phyloP scores from a whole-genome alignment of 2,329 filamentous ascomycete species.

The Zasmidium citrigriseum region DNA sequence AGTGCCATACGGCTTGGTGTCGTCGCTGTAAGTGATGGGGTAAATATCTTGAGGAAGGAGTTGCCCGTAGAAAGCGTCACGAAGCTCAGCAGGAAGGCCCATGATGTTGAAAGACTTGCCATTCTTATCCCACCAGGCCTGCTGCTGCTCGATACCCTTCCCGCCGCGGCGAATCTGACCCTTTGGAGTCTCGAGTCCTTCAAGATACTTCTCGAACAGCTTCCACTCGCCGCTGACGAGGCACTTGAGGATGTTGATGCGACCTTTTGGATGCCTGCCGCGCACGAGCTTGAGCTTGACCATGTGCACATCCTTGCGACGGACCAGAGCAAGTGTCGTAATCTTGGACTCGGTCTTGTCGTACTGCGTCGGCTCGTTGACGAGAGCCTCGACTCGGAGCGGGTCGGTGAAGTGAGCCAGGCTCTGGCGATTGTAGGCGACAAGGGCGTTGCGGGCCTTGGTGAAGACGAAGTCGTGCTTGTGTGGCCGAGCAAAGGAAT shows the following conservation, averaged over 20 bases:
- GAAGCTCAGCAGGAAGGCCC: constrained; percentile 15
- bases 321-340: not conserved
- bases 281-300: not conserved
- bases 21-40: not conserved
- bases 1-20: not conserved
- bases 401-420: not conserved
- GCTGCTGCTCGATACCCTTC: constrained; percentile 1
- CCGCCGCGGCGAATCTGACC: not conserved
- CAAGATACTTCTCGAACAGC: not conserved
- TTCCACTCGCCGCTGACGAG: not conserved
- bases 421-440: not conserved
- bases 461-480: not conserved
- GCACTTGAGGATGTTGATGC: not conserved
- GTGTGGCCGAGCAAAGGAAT: not conserved
- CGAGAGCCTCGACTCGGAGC: not conserved
- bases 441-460: not conserved
- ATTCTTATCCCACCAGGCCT: constrained; percentile 9
- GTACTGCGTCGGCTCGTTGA: not conserved
- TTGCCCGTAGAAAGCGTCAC: constrained; percentile 11
- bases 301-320: not conserved
- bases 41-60: constrained; percentile 8
- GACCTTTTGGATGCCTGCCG: not conserved
- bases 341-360: not conserved
- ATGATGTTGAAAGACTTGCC: constrained; percentile 15
- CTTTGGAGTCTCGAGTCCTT: not conserved